Evolutionary conservation across 2,329 filamentous ascomycete genomes (phyloP).

Genomic region (Colletotrichum sp.): DNA sequence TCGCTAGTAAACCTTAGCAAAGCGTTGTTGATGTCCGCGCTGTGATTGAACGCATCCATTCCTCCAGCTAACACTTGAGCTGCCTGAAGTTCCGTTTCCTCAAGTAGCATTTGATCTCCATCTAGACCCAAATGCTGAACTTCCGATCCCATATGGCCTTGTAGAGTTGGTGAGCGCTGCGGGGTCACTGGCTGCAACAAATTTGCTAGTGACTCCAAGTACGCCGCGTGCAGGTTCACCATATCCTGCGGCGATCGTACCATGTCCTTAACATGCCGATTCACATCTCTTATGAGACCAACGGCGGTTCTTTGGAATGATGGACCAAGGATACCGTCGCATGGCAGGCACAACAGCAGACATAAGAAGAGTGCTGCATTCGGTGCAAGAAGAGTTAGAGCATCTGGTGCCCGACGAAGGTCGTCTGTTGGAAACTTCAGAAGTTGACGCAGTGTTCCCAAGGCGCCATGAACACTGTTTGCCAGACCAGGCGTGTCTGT

Average conservation of each 20-base stretch:
- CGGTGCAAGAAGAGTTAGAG: not conserved
- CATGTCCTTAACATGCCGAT: not conserved
- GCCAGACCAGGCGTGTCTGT: not conserved
- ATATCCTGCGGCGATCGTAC: not conserved
- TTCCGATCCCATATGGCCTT: not conserved
- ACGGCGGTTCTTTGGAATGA: not conserved
- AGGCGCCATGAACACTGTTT: not conserved
- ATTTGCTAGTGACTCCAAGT: not conserved
- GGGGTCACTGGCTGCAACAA: not conserved
- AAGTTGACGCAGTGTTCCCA: conserved; percentile 9
- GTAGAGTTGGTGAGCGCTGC: not conserved
- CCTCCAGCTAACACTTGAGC: not conserved
- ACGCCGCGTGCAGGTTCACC: not conserved
- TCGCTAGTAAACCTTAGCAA: not conserved
- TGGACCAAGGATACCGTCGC: not conserved
- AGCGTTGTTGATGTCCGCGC: not conserved
- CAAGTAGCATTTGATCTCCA: not conserved
- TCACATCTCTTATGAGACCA: not conserved
- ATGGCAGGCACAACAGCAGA: not conserved
- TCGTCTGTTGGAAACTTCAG: conserved; percentile 15
- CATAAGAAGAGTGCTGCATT: not conserved
- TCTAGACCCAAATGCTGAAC: not conserved
- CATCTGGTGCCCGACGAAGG: not conserved
- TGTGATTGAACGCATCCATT: not conserved
- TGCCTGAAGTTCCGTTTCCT: not conserved